Conservation (phyloP, 2,329 filamentous ascomycete genomes). For the Pseudogymnoascus sp. region DNA sequence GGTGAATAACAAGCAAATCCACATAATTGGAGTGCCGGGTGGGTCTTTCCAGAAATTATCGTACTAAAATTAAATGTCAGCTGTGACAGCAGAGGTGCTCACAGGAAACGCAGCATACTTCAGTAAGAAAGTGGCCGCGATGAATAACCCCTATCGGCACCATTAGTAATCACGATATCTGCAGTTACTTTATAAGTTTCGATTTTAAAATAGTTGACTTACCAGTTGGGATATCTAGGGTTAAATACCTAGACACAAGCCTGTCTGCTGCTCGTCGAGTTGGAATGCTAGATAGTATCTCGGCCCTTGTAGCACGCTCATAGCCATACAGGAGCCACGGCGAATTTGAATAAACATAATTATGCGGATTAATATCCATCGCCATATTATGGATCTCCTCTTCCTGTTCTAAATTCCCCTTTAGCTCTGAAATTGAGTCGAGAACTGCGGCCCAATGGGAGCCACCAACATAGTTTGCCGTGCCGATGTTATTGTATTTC, state of each 20-base stretch:
- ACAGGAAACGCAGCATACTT: conserved; percentile 18
- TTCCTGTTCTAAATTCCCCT: conserved; percentile 10
- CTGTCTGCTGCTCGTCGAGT: conserved; percentile 23
- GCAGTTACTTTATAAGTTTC: conserved; percentile 14
- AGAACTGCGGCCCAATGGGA: conserved; percentile 27
- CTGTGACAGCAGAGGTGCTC: conserved; percentile 10
- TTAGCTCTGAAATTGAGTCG: conserved; percentile 22
- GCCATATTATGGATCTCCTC: neutral
- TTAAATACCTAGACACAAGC: conserved; percentile 22
- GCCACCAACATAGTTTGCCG: conserved; percentile 25
- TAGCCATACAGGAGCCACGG: conserved; percentile 22
- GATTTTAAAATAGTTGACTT: conserved; percentile 19
- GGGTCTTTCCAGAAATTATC: conserved; percentile 24
- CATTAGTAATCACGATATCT: conserved; percentile 15
- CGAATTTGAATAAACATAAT: conserved; percentile 17
- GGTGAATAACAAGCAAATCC: conserved; percentile 21
- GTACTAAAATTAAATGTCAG: conserved; percentile 23
- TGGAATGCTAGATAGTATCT: conserved; percentile 25
- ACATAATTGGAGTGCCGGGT: conserved; percentile 16
- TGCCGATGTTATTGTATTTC: conserved; percentile 20
- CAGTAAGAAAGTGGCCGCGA: conserved; percentile 22
- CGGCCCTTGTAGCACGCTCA: conserved; percentile 21
- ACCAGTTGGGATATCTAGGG: conserved; percentile 20
- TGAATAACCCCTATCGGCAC: conserved; percentile 22
- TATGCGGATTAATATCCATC: conserved; percentile 18